A percentile compares a stretch with the other conserved stretches of the same genome.
Conservation (phyloP, 1,284 basidiomycete species). For the Tremellales sp. region DNA sequence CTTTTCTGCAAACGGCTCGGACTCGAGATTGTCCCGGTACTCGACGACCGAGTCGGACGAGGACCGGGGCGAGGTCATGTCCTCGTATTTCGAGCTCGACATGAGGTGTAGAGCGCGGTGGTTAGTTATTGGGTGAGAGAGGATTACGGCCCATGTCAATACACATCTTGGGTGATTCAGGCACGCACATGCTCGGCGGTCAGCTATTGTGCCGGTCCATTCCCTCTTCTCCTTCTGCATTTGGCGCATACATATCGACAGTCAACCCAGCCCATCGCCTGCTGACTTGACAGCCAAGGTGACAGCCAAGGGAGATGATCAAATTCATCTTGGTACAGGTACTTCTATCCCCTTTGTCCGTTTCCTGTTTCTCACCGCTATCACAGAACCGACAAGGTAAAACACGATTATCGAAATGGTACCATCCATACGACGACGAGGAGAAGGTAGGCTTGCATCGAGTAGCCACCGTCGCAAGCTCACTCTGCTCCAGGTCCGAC, state of each 20-base stretch:
- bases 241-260: not conserved
- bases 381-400: slow-evolving; percentile 93
- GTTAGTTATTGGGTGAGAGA: too few species aligned
- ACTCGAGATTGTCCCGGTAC: slow-evolving; percentile 40
- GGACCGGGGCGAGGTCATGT: slow-evolving; percentile 12
- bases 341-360: not conserved
- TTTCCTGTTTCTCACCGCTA: not conserved
- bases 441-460: slow-evolving; percentile 66
- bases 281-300: not conserved
- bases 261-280: not conserved
- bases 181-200: not conserved
- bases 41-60: slow-evolving; percentile 21
- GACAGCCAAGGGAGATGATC: slow-evolving; percentile 63
- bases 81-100: slow-evolving; percentile 11
- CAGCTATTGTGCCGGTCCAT: not conserved
- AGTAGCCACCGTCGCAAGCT: slow-evolving; percentile 4
- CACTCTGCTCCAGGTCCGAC: slow-evolving; percentile 60
- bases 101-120: slow-evolving; percentile 6
- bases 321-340: slow-evolving; percentile 90
- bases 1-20: slow-evolving; percentile 44
- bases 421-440: slow-evolving; percentile 90
- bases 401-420: slow-evolving; percentile 95
- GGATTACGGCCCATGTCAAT: too few species aligned
- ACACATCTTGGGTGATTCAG: not conserved
- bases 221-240: not conserved